A percentile compares a stretch with the other conserved stretches of the same genome.
These are phyloP conservation scores for Rugosomyces carneus DNA, from an alignment of 1,284 basidiomycete genomes.

Conservation along the genomic window DNA sequence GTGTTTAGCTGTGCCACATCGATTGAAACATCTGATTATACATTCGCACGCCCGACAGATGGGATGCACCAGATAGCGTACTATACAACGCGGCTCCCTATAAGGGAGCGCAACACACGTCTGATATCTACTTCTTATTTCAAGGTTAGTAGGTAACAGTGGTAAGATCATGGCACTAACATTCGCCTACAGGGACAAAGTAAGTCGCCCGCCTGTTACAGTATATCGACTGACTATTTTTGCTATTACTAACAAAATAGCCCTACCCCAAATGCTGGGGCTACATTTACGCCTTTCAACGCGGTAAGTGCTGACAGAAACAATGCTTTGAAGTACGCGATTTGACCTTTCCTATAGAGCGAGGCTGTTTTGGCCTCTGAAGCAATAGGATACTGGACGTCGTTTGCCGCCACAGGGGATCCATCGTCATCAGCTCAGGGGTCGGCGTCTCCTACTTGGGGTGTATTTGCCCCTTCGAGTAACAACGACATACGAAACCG, in stretches of 20 bases:
- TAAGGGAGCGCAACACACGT: constrained; percentile 38
- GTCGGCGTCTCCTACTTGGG: constrained; percentile 28
- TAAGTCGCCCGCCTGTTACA: background rate
- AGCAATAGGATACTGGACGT: constrained; percentile 42
- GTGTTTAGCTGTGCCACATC: too few relatives aligned
- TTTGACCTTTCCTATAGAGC: constrained; percentile 24
- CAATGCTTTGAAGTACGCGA: too few relatives aligned
- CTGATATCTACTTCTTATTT: constrained; percentile 40
- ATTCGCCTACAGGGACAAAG: background rate
- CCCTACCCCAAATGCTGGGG: constrained; percentile 30
- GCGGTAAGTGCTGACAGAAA: constrained; percentile 21
- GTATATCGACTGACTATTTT: background rate
- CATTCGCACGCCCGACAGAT: too few relatives aligned
- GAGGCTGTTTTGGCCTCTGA: constrained; percentile 33
- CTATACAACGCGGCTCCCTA: constrained; percentile 31
- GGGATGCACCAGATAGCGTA: constrained; percentile 39
- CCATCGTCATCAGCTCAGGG: constrained; percentile 27
- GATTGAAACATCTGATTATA: too few relatives aligned
- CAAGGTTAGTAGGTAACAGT: constrained; percentile 27
- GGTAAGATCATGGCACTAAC: background rate
- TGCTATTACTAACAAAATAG: constrained; percentile 6
- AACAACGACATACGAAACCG: constrained; percentile 11
- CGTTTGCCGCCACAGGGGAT: constrained; percentile 31
- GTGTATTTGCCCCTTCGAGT: constrained; percentile 12
- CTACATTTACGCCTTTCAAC: constrained; percentile 35